These are phyloP conservation scores for Graphium sp. DNA, from an alignment of 2,329 filamentous ascomycete genomes.

Conservation along the genomic window DNA sequence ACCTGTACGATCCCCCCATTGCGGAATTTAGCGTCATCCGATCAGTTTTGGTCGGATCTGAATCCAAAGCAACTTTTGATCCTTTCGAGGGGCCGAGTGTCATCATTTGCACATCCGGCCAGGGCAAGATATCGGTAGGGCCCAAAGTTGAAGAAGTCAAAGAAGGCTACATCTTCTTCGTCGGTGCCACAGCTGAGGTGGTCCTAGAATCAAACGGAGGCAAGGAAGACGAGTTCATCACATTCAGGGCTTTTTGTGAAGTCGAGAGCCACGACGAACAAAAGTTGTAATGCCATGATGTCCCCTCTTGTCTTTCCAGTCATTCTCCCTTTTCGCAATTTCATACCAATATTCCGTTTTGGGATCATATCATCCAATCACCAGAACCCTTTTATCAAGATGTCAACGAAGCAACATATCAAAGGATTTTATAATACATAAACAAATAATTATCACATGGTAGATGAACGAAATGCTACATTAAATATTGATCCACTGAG, in stretches of 20 bases:
- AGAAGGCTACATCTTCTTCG: conserved; percentile 64
- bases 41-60: conserved; percentile 52
- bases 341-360: no score
- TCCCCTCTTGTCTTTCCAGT: no score
- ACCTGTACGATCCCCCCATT: conserved; percentile 88
- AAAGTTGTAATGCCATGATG: no score
- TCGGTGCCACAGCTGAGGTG: conserved; percentile 74
- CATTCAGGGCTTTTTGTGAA: conserved; percentile 91
- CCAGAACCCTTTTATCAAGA: no score
- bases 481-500: no score
- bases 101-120: conserved; percentile 73
- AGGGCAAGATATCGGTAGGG: conserved; percentile 72
- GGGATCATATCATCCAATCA: no score
- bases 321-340: no score
- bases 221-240: conserved; percentile 56
- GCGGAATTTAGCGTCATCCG: conserved; percentile 89
- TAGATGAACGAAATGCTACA: no score
- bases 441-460: no score
- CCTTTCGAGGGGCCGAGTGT: conserved; percentile 79
- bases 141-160: conserved; percentile 60
- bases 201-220: conserved; percentile 52
- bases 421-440: no score
- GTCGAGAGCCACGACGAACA: no score
- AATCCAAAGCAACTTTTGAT: conserved; percentile 78
- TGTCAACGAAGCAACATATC: no score